Evolutionary conservation across 2,329 filamentous ascomycete species (phyloP), one percentile per base, ranked within the genome.

Genomic region (Colletotrichum acutatum): DNA sequence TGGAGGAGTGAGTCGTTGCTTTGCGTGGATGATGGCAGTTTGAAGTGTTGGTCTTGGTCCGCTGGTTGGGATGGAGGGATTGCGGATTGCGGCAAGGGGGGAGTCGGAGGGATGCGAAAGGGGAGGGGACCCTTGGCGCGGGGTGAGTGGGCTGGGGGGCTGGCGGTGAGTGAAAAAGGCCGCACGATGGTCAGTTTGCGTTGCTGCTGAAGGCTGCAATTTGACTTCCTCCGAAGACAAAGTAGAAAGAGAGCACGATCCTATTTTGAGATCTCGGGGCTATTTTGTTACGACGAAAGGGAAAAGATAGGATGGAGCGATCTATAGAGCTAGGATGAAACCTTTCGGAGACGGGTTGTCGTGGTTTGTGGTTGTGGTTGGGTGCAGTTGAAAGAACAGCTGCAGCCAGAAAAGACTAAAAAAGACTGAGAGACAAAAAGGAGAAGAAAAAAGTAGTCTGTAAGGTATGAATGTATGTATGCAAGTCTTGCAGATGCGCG

Each of bases 161-260:
- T 42, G 57, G 65, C 65, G 65, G 65, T 68, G 65, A 61, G 57
- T 63, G 60, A 49, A 61, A 68, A 68, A 68, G 65, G 22, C 65
- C 65, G 65, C 65, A 68, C 57, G 26, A 49, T 16, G 56, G 56
- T 28, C 42, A 49, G 42, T 49, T 49, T 49, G 42, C 19, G 59
- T 28, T 46, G 59, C 34, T 19, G 12, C 3, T 16, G 12, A 49
- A 26, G 16, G 22, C 22, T 28, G 58, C 32, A 16, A 5, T 4
- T 1, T 46, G 58, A 8, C n/a, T n/a, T 24, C 14, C 11, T 16
- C 11, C 9, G 14, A n/a, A 49, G 58, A 61, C n/a, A 2, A 46
- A 5, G 24, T 32, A 4, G 1, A 46, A 9, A 24, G 34, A 60
- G 34, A 28, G 16, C 24, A 11, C 26, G 37, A 22, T 9, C 24